A percentile compares a stretch with the other conserved stretches of the same genome.
phyloP scores from a whole-genome alignment of 148 eudicot species.

The Pharnaceum exiguum region DNA sequence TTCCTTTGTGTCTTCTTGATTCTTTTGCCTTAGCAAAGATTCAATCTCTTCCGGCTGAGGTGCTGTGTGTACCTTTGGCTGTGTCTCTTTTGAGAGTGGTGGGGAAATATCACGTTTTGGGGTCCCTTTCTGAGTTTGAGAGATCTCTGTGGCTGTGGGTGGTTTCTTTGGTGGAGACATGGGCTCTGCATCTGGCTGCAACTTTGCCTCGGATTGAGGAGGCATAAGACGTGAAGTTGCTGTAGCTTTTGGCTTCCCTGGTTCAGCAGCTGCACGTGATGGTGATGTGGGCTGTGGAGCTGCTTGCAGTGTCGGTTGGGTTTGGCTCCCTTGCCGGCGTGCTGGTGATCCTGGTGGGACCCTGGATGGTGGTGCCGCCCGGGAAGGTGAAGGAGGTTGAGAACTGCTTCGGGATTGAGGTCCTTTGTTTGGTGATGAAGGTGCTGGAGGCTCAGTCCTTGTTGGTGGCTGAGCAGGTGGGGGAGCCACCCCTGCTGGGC shows the following conservation, averaged over 20 bases:
- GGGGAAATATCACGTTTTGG: conserved; percentile 9
- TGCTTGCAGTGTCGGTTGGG: conserved; percentile 11
- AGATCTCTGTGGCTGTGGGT: conserved; percentile 9
- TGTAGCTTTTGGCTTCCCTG: conserved; percentile 4
- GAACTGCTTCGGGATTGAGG: neutral
- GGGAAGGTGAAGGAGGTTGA: conserved; percentile 8
- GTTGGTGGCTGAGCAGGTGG: conserved; percentile 22
- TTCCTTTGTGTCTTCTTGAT: neutral
- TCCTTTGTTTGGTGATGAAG: neutral
- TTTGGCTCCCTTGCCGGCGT: conserved; percentile 16
- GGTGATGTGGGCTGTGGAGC: conserved; percentile 20
- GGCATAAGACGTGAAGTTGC: conserved; percentile 12
- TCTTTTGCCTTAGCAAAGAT: neutral
- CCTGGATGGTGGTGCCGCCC: neutral
- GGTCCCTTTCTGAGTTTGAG: conserved; percentile 15
- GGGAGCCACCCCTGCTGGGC: conserved; percentile 32
- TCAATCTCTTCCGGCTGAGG: conserved; percentile 3
- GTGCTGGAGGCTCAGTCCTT: conserved; percentile 20
- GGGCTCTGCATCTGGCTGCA: conserved; percentile 15
- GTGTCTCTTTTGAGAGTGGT: conserved; percentile 17
- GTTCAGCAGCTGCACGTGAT: conserved; percentile 8
- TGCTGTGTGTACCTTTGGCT: neutral
- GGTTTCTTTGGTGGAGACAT: conserved; percentile 18
- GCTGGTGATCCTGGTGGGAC: conserved; percentile 16
- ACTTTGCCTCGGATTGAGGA: conserved; percentile 2